Evolutionary conservation across 2,329 filamentous ascomycete species (phyloP).

Genomic region (Lasiodiplodia gonubiensis): DNA sequence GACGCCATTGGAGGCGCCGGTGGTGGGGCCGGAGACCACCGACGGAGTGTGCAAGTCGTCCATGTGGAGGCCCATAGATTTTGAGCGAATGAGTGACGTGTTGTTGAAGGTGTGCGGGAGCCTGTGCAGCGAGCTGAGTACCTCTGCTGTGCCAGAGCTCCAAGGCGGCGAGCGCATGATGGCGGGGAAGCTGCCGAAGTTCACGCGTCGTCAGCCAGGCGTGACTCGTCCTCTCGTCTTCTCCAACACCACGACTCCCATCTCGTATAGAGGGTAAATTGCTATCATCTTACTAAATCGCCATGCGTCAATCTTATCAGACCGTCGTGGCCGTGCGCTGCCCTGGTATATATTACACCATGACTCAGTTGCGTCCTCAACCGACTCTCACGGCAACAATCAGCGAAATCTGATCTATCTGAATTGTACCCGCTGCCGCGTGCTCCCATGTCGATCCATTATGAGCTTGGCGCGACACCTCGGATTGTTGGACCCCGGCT

Average conservation of each 20-base stretch:
- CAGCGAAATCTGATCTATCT: conserved; percentile 17
- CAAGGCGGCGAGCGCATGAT: conserved; percentile 9
- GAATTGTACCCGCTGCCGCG: conserved; percentile 6
- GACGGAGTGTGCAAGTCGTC: conserved; percentile 72
- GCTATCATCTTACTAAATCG: conserved; percentile 6
- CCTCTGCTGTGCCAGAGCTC: conserved; percentile 18
- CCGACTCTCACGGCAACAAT: conserved; percentile 12
- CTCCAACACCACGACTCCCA: conserved; percentile 18
- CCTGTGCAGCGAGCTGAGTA: background rate
- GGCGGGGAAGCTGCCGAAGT: conserved; percentile 19
- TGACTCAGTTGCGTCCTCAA: background rate
- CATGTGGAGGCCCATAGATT: conserved; percentile 63
- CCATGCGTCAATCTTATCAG: conserved; percentile 10
- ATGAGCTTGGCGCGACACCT: background rate
- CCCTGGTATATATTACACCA: conserved; percentile 4
- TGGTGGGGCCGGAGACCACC: conserved; percentile 77
- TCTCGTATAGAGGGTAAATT: conserved; percentile 22
- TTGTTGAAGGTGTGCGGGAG: background rate
- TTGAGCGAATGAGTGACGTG: background rate
- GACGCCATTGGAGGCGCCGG: conserved; percentile 66
- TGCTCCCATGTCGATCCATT: background rate
- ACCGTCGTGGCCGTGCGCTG: conserved; percentile 6
- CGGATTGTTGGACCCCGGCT: background rate
- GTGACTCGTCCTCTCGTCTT: conserved; percentile 10
- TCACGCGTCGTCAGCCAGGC: background rate